These are phyloP conservation scores for Erodium maritimum DNA, from an alignment of 345 rosid genomes.

Conservation along the genomic window DNA sequence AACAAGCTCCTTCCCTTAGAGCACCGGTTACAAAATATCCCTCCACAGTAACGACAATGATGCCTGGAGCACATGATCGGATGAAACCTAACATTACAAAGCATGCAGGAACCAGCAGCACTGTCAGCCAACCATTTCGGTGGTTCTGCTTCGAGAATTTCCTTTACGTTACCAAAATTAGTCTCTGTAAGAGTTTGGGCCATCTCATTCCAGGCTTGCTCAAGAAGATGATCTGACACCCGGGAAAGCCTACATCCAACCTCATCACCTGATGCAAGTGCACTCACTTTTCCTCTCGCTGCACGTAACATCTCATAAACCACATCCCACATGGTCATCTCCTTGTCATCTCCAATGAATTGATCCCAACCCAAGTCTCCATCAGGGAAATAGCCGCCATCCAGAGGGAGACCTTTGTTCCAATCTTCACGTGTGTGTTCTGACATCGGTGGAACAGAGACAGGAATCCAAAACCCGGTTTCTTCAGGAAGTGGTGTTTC, in stretches of 20 bases:
- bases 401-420: constrained; percentile 42
- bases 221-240: constrained; percentile 21
- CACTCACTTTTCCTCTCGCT: constrained; percentile 16
- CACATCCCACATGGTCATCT: constrained; percentile 26
- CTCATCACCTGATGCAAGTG: constrained; percentile 15
- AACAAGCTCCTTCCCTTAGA: constrained; percentile 18
- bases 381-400: constrained; percentile 88
- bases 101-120: constrained; percentile 15
- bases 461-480: constrained; percentile 94
- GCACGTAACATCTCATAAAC: constrained; percentile 18
- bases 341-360: constrained; percentile 26
- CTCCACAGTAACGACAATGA: constrained; percentile 17
- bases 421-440: constrained; percentile 56
- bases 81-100: constrained; percentile 14
- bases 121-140: constrained; percentile 17
- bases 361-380: constrained; percentile 62
- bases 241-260: constrained; percentile 11
- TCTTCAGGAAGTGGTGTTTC: constrained; percentile 71
- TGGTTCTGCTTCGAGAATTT: constrained; percentile 16
- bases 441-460: constrained; percentile 87
- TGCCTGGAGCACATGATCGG: constrained; percentile 19
- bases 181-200: constrained; percentile 25
- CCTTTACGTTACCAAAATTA: constrained; percentile 18
- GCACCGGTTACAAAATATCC: constrained; percentile 14
- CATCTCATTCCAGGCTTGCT: constrained; percentile 25